These are phyloP conservation scores for Artemisia annua DNA, from an alignment of 129 eudicot genomes.

Conservation along the genomic window DNA sequence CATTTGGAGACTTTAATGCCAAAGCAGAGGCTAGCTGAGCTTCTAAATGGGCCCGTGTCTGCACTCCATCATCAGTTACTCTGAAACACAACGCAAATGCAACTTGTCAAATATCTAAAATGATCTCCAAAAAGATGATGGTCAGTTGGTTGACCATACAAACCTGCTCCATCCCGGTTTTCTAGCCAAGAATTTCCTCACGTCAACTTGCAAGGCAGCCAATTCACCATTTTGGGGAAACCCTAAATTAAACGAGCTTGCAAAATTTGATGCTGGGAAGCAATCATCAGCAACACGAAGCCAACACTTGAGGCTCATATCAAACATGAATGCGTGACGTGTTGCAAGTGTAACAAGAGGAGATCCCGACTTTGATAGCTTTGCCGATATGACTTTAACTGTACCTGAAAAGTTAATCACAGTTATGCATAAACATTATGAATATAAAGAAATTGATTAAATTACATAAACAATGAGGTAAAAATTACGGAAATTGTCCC, in stretches of 20 bases:
- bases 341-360: slow-evolving; percentile 93
- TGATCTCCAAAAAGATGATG: not conserved
- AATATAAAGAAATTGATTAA: too few relatives aligned
- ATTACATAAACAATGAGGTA: too few relatives aligned
- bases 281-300: slow-evolving; percentile 95
- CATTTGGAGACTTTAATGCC: slow-evolving; percentile 86
- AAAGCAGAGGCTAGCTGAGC: slow-evolving; percentile 86
- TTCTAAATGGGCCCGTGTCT: slow-evolving; percentile 97
- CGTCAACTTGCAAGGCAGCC: slow-evolving; percentile 91
- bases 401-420: slow-evolving; percentile 47
- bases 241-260: slow-evolving; percentile 90
- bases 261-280: slow-evolving; percentile 85
- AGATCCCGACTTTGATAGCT: slow-evolving; percentile 84
- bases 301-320: slow-evolving; percentile 94
- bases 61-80: slow-evolving; percentile 97
- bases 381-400: slow-evolving; percentile 90
- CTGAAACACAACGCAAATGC: slow-evolving; percentile 39
- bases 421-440: too few relatives aligned
- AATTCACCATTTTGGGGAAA: slow-evolving; percentile 83
- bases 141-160: not conserved
- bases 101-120: slow-evolving; percentile 15
- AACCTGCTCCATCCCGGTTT: slow-evolving; percentile 99
- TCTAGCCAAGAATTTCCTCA: slow-evolving; percentile 85
- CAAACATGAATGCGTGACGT: slow-evolving; percentile 89
- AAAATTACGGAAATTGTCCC: too few relatives aligned